Conservation (phyloP, 2,329 filamentous ascomycete species). For the Colletotrichum neosansevieriae region DNA sequence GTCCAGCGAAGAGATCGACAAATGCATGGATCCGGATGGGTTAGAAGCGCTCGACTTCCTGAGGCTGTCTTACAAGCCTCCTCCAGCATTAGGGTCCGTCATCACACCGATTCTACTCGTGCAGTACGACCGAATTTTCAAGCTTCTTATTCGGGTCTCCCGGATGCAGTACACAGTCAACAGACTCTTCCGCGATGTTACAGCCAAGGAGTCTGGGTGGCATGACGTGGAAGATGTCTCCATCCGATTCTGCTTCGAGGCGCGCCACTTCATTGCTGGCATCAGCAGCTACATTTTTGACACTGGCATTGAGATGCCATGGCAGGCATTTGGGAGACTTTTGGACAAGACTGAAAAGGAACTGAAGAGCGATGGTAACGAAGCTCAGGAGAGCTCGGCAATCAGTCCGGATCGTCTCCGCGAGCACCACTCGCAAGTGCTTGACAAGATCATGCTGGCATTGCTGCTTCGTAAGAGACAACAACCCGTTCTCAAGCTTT, state of each 20-base stretch:
- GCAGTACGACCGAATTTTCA: slow-evolving; percentile 90
- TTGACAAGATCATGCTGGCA: slow-evolving; percentile 81
- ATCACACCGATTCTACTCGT: slow-evolving; percentile 77
- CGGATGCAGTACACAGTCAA: slow-evolving; percentile 83
- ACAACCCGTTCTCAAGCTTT: slow-evolving; percentile 75
- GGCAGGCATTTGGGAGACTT: slow-evolving; percentile 76
- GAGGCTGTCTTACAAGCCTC: slow-evolving; percentile 84
- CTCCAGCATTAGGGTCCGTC: slow-evolving; percentile 76
- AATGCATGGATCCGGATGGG: slow-evolving; percentile 84
- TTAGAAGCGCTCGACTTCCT: slow-evolving; percentile 95
- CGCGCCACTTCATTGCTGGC: slow-evolving; percentile 81
- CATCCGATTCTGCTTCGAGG: slow-evolving; percentile 78
- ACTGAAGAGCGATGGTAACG: slow-evolving; percentile 59
- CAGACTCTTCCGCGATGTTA: slow-evolving; percentile 71
- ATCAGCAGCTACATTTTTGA: slow-evolving; percentile 85
- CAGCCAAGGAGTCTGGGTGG: slow-evolving; percentile 51
- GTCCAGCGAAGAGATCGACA: slow-evolving; percentile 80
- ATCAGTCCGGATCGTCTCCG: slow-evolving; percentile 76
- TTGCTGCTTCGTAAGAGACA: slow-evolving; percentile 82
- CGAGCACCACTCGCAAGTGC: slow-evolving; percentile 76
- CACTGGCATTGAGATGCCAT: slow-evolving; percentile 78
- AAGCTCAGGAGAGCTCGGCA: slow-evolving; percentile 55
- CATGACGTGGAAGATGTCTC: slow-evolving; percentile 52
- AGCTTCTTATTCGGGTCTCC: slow-evolving; percentile 79
- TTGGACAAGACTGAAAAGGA: slow-evolving; percentile 72